Conservation (phyloP, 2,329 filamentous ascomycete genomes). For the Phialemoniopsis sp. region DNA sequence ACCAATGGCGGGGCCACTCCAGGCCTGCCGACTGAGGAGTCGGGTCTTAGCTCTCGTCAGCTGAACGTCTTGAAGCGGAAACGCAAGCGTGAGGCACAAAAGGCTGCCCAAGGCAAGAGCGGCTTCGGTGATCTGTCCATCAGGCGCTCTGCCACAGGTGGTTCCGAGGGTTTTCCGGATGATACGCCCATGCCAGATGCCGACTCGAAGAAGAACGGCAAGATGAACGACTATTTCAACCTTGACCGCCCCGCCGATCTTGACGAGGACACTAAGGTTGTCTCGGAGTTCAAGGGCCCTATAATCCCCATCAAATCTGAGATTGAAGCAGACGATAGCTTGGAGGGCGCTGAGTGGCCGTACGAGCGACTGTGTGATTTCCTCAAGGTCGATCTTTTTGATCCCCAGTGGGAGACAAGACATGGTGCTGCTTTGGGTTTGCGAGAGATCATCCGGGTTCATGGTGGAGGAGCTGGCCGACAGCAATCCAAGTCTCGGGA, state of each 20-base stretch:
- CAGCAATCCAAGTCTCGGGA: conserved; percentile 61
- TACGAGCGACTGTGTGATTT: conserved; percentile 93
- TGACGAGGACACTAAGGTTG: conserved; percentile 88
- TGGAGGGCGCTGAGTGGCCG: conserved; percentile 84
- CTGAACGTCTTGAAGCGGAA: conserved; percentile 94
- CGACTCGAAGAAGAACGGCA: conserved; percentile 58
- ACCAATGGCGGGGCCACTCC: conserved; percentile 1
- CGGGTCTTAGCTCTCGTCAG: conserved; percentile 81
- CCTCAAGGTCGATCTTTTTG: conserved; percentile 88
- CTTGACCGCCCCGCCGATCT: conserved; percentile 72
- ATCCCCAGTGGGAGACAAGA: conserved; percentile 89
- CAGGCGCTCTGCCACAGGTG: conserved; percentile 55
- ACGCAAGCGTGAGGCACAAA: conserved; percentile 83
- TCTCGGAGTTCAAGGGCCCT: conserved; percentile 91
- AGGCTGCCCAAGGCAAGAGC: conserved; percentile 80
- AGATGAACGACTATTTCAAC: conserved; percentile 81
- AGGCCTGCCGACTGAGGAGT: neutral
- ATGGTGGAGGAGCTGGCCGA: conserved; percentile 84
- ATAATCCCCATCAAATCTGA: conserved; percentile 79
- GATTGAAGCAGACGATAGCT: conserved; percentile 71
- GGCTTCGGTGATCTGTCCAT: conserved; percentile 83
- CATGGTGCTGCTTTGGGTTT: conserved; percentile 96
- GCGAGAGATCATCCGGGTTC: conserved; percentile 85
- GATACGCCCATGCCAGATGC: conserved; percentile 49
- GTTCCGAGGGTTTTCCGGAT: conserved; percentile 58